Percentiles rank a stretch among this genome's conserved stretches.
Conservation (phyloP, 805 yeast genomes). For the Saturnispora gosingensis region DNA sequence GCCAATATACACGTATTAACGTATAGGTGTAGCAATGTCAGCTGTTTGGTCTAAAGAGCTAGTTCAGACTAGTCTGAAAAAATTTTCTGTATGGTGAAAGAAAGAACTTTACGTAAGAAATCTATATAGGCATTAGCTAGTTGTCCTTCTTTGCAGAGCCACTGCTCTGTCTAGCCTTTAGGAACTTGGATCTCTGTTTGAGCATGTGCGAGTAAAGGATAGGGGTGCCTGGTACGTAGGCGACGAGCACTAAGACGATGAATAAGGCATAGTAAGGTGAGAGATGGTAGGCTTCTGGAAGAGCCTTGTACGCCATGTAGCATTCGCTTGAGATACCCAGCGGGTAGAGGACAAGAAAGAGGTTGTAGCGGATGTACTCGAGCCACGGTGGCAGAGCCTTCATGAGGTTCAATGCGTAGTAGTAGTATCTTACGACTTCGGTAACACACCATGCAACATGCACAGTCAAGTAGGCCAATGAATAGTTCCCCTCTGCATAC, state of each 20-base stretch:
- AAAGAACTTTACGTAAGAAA: neutral
- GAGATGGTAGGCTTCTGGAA: conserved; percentile 46
- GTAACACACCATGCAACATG: conserved; percentile 86
- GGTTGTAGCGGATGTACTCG: conserved; percentile 70
- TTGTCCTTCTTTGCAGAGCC: neutral
- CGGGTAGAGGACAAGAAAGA: conserved; percentile 80
- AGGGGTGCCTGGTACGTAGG: conserved; percentile 84
- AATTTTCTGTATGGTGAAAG: neutral
- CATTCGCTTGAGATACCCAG: conserved; percentile 86
- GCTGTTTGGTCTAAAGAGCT: neutral
- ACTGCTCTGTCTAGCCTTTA: conserved; percentile 26
- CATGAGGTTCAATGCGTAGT: conserved; percentile 63
- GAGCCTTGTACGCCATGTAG: conserved; percentile 55
- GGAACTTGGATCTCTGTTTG: conserved; percentile 72
- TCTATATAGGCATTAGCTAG: neutral
- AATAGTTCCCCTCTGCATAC: conserved; percentile 49
- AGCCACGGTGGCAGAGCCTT: conserved; percentile 50
- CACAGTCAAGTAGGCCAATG: conserved; percentile 57
- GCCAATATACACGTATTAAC: neutral
- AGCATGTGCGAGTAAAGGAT: conserved; percentile 81
- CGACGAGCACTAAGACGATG: conserved; percentile 46
- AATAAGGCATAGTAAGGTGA: conserved; percentile 39
- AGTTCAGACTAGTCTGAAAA: neutral
- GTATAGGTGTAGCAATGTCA: neutral
- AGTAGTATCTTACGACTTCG: conserved; percentile 84